These are phyloP conservation scores for Ustilago esculenta DNA, from an alignment of 1,284 basidiomycete species.

Conservation along the genomic window DNA sequence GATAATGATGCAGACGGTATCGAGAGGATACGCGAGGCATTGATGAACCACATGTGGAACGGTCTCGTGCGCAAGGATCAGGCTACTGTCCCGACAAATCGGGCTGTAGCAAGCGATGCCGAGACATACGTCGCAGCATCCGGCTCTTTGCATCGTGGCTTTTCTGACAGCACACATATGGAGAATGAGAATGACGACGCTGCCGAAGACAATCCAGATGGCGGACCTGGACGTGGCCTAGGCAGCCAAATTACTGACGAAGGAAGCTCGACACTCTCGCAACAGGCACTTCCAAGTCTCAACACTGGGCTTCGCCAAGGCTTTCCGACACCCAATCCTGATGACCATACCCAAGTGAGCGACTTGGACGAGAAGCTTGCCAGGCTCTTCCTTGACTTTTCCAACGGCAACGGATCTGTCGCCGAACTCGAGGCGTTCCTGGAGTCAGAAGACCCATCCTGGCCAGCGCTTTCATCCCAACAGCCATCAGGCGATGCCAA, in stretches of 20 bases:
- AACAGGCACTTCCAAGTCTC: no score
- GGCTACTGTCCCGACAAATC: neutral
- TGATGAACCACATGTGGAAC: constrained; percentile 59
- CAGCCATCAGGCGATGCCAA: neutral
- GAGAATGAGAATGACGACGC: constrained; percentile 1
- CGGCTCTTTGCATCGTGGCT: neutral
- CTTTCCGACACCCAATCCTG: constrained; percentile 5
- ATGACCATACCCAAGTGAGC: constrained; percentile 12
- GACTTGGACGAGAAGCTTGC: constrained; percentile 38
- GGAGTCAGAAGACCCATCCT: constrained; percentile 41
- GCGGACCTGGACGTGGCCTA: no score
- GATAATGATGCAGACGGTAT: constrained; percentile 46
- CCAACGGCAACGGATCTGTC: neutral
- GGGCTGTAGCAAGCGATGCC: neutral
- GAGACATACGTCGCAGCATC: neutral
- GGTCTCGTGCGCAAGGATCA: constrained; percentile 41
- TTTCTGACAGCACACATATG: constrained; percentile 5
- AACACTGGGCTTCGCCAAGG: no score
- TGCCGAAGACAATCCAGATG: constrained; percentile 4
- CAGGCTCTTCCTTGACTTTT: constrained; percentile 26
- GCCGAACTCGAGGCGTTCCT: constrained; percentile 47
- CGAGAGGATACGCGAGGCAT: constrained; percentile 52
- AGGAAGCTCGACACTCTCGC: no score
- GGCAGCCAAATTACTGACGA: no score
- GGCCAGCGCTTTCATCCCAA: constrained; percentile 17